Conservation (phyloP, 139 green algal genomes). For the Chlamydomonas incerta region DNA sequence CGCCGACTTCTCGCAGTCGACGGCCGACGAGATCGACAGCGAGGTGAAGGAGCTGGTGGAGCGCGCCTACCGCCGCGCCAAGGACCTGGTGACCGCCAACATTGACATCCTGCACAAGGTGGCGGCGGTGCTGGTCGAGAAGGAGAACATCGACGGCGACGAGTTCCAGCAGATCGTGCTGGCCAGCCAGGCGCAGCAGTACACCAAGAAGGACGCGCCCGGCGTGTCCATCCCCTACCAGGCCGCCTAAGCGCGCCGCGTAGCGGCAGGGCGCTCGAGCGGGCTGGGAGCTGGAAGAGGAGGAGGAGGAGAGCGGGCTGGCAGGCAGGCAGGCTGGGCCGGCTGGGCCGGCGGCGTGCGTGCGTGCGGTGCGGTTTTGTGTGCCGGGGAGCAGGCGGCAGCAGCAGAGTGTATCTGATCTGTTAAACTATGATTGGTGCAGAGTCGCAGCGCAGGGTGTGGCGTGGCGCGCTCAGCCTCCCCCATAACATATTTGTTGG, state of each 20-base stretch:
- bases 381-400: too few relatives aligned
- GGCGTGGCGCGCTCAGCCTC: too few relatives aligned
- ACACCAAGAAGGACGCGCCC: conserved; percentile 90
- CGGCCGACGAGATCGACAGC: conserved; percentile 91
- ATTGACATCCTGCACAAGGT: conserved; percentile 94
- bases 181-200: conserved; percentile 87
- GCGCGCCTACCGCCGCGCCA: conserved; percentile 94
- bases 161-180: conserved; percentile 86
- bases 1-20: conserved; percentile 88
- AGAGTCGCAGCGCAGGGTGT: too few relatives aligned
- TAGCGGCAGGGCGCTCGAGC: too few relatives aligned
- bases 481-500: too few relatives aligned
- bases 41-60: conserved; percentile 95
- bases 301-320: too few relatives aligned
- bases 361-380: too few relatives aligned
- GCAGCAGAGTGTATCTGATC: too few relatives aligned
- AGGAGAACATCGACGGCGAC: conserved; percentile 97
- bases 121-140: conserved; percentile 95
- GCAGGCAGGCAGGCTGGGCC: too few relatives aligned
- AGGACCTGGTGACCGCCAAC: conserved; percentile 94
- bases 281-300: too few relatives aligned
- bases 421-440: too few relatives aligned
- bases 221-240: conserved; percentile 87
- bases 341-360: too few relatives aligned
- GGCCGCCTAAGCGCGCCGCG: conserved; percentile 56